Conservation (phyloP, 2,329 filamentous ascomycete genomes). For the Colletotrichum eleusines region DNA sequence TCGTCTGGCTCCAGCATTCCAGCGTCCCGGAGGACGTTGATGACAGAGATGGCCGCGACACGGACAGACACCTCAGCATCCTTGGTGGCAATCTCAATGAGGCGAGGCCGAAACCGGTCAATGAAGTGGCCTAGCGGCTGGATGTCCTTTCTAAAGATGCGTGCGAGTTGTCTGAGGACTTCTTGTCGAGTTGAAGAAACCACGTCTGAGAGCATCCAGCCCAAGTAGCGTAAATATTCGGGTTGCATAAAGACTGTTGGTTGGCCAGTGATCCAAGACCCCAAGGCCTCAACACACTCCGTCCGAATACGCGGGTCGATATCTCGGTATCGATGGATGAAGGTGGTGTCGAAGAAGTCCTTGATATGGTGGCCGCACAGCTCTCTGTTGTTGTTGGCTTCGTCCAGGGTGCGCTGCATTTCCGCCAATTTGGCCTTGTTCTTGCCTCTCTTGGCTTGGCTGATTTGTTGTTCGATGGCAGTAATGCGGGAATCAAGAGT, state of each 20-base stretch:
- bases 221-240: slow-evolving; percentile 90
- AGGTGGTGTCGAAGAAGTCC: slow-evolving; percentile 92
- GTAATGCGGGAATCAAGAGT: slow-evolving; percentile 79
- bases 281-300: slow-evolving; percentile 88
- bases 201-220: slow-evolving; percentile 93
- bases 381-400: slow-evolving; percentile 77
- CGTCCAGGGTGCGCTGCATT: slow-evolving; percentile 78
- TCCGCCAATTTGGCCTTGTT: slow-evolving; percentile 84
- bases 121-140: slow-evolving; percentile 92
- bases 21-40: slow-evolving; percentile 84
- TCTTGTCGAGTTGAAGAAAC: slow-evolving; percentile 82
- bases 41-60: slow-evolving; percentile 81
- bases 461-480: slow-evolving; percentile 81
- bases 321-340: slow-evolving; percentile 95
- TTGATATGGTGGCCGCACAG: slow-evolving; percentile 78
- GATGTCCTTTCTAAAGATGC: slow-evolving; percentile 83
- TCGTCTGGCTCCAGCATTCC: slow-evolving; percentile 92
- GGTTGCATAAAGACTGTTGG: slow-evolving; percentile 92
- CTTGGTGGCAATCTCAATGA: slow-evolving; percentile 92
- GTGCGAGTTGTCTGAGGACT: slow-evolving; percentile 84
- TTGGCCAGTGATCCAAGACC: slow-evolving; percentile 87
- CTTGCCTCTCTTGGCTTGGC: slow-evolving; percentile 77
- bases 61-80: slow-evolving; percentile 87
- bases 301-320: slow-evolving; percentile 89
- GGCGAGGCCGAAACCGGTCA: slow-evolving; percentile 85